Evolutionary conservation across 164 flowering plant genomes (phyloP), one percentile per base, ranked within the genome.

Genomic region (Vitis cinerea): DNA sequence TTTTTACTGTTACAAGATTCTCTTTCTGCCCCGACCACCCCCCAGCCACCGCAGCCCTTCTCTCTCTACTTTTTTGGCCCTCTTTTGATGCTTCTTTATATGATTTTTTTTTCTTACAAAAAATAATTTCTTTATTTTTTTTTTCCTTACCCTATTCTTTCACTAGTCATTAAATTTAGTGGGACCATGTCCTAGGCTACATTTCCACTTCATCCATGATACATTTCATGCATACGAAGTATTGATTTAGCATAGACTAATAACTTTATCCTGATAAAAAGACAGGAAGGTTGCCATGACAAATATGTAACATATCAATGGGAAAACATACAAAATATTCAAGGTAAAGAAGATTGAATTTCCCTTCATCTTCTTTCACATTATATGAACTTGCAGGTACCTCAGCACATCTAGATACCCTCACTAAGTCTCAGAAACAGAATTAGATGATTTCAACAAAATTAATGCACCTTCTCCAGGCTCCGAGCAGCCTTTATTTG

Each of bases 261-360:
- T 53, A 13, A 53, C 56, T 5, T 53, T 53, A 53, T 12, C 56
- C 15, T 53, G 7, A 12, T 53, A 10, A 13, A 13, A 17, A 57
- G 50, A 31, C 44, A 11, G 10, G 8, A 12, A 31, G 16, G 9
- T 8, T 17, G 2, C 49, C 16, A 44, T 12, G 8, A 67, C 10
- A 30, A 17, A n/a, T 8, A 44, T 10, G 15, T 5, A 67, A 44
- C 15, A 44, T 8, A 58, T 13, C 2, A 3, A 11, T n/a, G 13
- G 15, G 3, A 31, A 8, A 57, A 57, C 12, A 17, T 16, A 51
- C 8, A 52, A 56, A 2, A 13, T 8, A 58, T 23, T 16, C 11
- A 72, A 68, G 72, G 52, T 50, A 57, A 67, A 77, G 57, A 69
- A 23, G 27, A 47, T 70, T 83, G 84, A 85, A 19, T 74, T 13